phyloP scores from a whole-genome alignment of 352 stramenopile genomes.

The Pythium biforme region DNA sequence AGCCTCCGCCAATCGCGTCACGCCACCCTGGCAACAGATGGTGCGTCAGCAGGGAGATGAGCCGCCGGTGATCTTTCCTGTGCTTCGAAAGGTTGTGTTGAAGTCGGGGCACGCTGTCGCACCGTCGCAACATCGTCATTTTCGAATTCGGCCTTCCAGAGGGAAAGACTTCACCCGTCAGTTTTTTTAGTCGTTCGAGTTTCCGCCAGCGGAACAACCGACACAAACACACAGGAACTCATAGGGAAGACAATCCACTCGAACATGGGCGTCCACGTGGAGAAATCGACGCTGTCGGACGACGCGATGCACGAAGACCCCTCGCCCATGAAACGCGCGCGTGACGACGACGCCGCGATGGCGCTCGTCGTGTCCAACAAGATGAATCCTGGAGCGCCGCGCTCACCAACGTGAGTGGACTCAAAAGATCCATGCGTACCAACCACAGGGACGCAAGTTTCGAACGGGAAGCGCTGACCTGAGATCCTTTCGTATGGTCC shows the following conservation, averaged over 20 bases:
- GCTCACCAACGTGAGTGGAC: conserved; percentile 4
- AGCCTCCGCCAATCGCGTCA: conserved; percentile 4
- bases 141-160: conserved; percentile 2
- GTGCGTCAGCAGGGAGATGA: conserved; percentile 15
- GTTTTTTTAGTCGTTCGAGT: conserved; percentile 6
- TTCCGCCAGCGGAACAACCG: neutral
- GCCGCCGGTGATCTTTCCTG: conserved; percentile 7
- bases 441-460: no score
- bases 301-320: neutral
- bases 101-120: conserved; percentile 15
- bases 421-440: no score
- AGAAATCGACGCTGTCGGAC: conserved; percentile 8
- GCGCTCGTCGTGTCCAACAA: conserved; percentile 6
- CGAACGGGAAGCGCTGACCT: no score
- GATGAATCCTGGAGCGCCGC: no score
- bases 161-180: conserved; percentile 1
- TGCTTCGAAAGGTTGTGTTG: conserved; percentile 16
- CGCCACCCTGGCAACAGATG: conserved; percentile 11
- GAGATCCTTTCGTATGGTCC: neutral
- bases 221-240: neutral
- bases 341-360: conserved; percentile 3
- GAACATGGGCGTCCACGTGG: conserved; percentile 17
- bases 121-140: conserved; percentile 14
- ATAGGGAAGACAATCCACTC: no score
- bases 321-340: neutral